phyloP scores from a whole-genome alignment of 1,284 basidiomycete genomes.

The Cryptococcus floricola region DNA sequence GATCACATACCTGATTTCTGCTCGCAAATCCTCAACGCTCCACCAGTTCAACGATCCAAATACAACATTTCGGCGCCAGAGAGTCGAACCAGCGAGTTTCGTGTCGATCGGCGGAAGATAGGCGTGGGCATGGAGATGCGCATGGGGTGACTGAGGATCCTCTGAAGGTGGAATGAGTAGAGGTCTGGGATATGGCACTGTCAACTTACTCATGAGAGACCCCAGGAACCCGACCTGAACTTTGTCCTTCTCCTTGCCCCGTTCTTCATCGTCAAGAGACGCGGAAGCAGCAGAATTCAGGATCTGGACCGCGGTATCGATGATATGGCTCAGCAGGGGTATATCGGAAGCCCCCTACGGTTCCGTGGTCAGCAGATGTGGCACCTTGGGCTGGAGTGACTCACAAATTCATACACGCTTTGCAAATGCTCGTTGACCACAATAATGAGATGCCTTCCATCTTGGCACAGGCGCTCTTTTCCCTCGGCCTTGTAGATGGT shows the following conservation, averaged over 20 bases:
- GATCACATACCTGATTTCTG: slow-evolving; percentile 41
- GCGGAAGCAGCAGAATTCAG: slow-evolving; percentile 6
- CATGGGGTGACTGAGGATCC: slow-evolving; percentile 42
- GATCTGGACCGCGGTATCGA: slow-evolving; percentile 27
- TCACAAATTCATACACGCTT: slow-evolving; percentile 44
- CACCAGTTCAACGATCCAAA: slow-evolving; percentile 46
- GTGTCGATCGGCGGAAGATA: slow-evolving; percentile 39
- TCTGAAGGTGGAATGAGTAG: slow-evolving; percentile 14
- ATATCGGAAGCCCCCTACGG: slow-evolving; percentile 41
- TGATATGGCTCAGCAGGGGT: slow-evolving; percentile 39
- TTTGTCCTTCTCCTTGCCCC: slow-evolving; percentile 15
- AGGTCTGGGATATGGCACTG: not conserved
- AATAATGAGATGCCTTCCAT: slow-evolving; percentile 42
- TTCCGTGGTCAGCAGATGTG: not conserved
- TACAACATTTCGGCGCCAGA: slow-evolving; percentile 44
- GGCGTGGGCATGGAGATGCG: slow-evolving; percentile 47
- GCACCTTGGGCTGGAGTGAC: slow-evolving; percentile 7
- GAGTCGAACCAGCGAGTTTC: slow-evolving; percentile 31
- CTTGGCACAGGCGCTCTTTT: slow-evolving; percentile 33
- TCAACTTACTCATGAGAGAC: slow-evolving; percentile 29
- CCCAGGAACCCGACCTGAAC: slow-evolving; percentile 41
- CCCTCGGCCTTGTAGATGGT: slow-evolving; percentile 36
- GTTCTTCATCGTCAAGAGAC: slow-evolving; percentile 12
- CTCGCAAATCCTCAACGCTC: slow-evolving; percentile 44
- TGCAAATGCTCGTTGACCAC: slow-evolving; percentile 42